phyloP scores from a whole-genome alignment of 768 basidiomycete species.

The Panellus pusillus region DNA sequence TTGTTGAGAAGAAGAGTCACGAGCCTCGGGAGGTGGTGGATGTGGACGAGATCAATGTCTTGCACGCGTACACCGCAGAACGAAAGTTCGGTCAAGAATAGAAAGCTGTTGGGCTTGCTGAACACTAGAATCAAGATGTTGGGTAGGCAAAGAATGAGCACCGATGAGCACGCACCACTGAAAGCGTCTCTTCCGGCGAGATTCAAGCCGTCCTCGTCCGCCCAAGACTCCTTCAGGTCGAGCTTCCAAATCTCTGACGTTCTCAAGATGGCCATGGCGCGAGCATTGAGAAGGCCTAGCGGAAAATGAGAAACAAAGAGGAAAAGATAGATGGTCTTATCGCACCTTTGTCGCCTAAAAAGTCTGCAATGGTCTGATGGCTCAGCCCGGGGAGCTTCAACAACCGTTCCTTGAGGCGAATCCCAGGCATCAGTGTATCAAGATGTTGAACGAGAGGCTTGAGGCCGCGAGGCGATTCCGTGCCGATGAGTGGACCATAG shows the following conservation, averaged over 20 bases:
- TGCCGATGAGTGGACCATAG: slow-evolving; percentile 41
- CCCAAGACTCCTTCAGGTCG: slow-evolving; percentile 45
- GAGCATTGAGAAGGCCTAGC: slow-evolving; percentile 49
- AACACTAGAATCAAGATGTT: slow-evolving; percentile 38
- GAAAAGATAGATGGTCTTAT: neutral
- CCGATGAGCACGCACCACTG: slow-evolving; percentile 33
- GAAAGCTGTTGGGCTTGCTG: slow-evolving; percentile 50
- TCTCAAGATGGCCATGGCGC: slow-evolving; percentile 44
- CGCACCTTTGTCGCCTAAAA: slow-evolving; percentile 39
- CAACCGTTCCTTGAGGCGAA: slow-evolving; percentile 46
- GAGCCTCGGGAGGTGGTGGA: slow-evolving; percentile 56
- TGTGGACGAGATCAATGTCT: slow-evolving; percentile 49
- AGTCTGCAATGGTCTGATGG: slow-evolving; percentile 45
- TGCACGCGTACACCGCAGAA: slow-evolving; percentile 45
- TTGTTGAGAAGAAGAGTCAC: slow-evolving; percentile 46
- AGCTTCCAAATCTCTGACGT: slow-evolving; percentile 45
- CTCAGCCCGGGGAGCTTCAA: slow-evolving; percentile 27
- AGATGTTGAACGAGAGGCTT: slow-evolving; percentile 37
- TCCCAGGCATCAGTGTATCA: slow-evolving; percentile 46
- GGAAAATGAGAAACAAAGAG: neutral
- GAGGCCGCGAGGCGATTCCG: slow-evolving; percentile 41
- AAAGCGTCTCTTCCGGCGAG: slow-evolving; percentile 44
- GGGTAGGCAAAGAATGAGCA: too few relatives aligned
- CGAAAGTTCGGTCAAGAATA: slow-evolving; percentile 49
- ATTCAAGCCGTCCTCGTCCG: slow-evolving; percentile 51